phyloP scores from a whole-genome alignment of 2,329 filamentous ascomycete genomes.

The Monosporascus sp. region DNA sequence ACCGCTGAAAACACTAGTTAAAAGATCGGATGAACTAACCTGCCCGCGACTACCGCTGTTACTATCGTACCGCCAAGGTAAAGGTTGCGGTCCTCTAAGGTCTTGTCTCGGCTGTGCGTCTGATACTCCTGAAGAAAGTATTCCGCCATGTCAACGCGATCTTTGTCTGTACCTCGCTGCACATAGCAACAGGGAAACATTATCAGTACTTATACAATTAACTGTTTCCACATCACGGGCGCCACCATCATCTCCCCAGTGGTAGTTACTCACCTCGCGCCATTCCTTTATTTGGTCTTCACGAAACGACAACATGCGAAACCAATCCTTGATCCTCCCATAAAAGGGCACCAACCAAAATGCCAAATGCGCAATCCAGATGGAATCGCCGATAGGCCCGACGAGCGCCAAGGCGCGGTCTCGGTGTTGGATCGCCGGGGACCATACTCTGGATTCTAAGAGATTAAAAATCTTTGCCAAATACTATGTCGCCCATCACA shows the following conservation, averaged over 20 bases:
- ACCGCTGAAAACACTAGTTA: background rate
- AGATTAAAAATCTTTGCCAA: slow-evolving; percentile 14
- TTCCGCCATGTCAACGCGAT: slow-evolving; percentile 10
- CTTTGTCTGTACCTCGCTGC: slow-evolving; percentile 9
- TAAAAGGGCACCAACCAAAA: slow-evolving; percentile 10
- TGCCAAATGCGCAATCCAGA: slow-evolving; percentile 13
- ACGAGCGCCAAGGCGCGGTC: slow-evolving; percentile 13
- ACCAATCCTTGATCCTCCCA: slow-evolving; percentile 12
- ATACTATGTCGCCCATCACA: slow-evolving; percentile 16
- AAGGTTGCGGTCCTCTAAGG: slow-evolving; percentile 7
- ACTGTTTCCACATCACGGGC: background rate
- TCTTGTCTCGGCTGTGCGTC: slow-evolving; percentile 4
- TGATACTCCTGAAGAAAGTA: slow-evolving; percentile 17
- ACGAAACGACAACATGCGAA: slow-evolving; percentile 13
- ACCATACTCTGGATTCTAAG: slow-evolving; percentile 4
- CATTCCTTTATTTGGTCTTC: slow-evolving; percentile 10
- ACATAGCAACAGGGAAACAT: background rate
- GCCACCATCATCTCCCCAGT: too few species aligned
- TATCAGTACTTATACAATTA: background rate
- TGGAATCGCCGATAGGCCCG: slow-evolving; percentile 12
- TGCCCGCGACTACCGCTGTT: slow-evolving; percentile 18
- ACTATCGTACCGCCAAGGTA: slow-evolving; percentile 11
- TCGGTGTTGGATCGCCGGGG: slow-evolving; percentile 11
- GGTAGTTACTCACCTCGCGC: slow-evolving; percentile 7
- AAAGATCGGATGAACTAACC: slow-evolving; percentile 6